Evolutionary conservation across 2,329 filamentous ascomycete species (phyloP).

Genomic region (Clathrospora elynae): DNA sequence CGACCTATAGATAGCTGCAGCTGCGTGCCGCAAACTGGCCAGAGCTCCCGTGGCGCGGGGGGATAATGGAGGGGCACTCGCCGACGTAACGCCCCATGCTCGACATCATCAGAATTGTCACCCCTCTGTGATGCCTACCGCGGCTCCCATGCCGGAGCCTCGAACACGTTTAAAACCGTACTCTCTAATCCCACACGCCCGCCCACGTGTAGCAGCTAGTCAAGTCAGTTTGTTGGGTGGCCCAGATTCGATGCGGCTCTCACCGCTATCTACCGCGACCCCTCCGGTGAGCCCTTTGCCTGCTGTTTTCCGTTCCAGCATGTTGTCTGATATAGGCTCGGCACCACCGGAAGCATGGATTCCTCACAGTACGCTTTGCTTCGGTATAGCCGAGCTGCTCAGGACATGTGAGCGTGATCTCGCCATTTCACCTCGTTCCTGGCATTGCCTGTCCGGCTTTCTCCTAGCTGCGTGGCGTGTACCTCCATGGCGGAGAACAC

Average conservation of each 20-base stretch:
- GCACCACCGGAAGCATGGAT: constrained; percentile 25
- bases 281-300: constrained; percentile 10
- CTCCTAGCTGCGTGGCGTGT: constrained; percentile 11
- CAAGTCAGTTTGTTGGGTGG: constrained; percentile 15
- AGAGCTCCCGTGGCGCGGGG: constrained; percentile 32
- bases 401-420: constrained; percentile 1
- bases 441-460: constrained; percentile 13
- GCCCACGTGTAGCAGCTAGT: constrained; percentile 14
- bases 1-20: constrained; percentile 9
- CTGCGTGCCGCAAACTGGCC: constrained; percentile 27
- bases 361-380: constrained; percentile 30
- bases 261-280: constrained; percentile 4
- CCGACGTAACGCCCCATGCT: constrained; percentile 20
- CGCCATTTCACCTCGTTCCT: constrained; percentile 10
- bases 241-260: constrained; percentile 5
- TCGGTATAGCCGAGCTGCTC: constrained; percentile 31
- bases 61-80: constrained; percentile 20
- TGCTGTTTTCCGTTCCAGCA: constrained; percentile 25
- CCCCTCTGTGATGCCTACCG: constrained; percentile 15
- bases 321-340: too few species aligned
- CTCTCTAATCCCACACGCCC: constrained; percentile 32
- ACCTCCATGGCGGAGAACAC: constrained; percentile 17
- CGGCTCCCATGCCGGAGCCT: constrained; percentile 15
- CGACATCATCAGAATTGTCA: constrained; percentile 26
- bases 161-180: constrained; percentile 27